Evolutionary conservation across 805 yeast genomes (phyloP).

Genomic region (Saccharomycopsis olivae): DNA sequence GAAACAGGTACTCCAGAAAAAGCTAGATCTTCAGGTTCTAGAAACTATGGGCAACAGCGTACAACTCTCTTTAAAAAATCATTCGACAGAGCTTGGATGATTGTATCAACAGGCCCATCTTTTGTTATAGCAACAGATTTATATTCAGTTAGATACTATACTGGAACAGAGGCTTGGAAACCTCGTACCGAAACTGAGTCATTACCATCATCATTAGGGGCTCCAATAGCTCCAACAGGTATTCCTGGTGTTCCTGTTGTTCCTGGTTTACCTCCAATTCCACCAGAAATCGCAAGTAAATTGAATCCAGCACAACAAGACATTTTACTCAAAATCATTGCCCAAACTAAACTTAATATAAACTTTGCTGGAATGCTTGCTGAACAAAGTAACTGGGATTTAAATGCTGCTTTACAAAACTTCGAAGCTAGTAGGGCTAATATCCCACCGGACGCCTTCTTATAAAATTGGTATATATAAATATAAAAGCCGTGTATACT

Average conservation of each 20-base stretch:
- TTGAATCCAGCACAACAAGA: constrained; percentile 49
- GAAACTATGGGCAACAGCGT: constrained; percentile 22
- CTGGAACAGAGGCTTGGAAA: constrained; percentile 49
- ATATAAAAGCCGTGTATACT: no score
- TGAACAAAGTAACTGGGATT: constrained; percentile 83
- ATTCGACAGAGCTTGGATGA: constrained; percentile 77
- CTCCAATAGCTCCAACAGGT: background rate
- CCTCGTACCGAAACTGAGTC: constrained; percentile 12
- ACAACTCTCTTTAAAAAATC: constrained; percentile 46
- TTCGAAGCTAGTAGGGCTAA: constrained; percentile 58
- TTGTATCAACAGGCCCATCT: constrained; percentile 58
- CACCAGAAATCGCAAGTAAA: constrained; percentile 43
- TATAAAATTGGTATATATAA: no score
- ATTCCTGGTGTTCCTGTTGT: constrained; percentile 18
- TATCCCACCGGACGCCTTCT: constrained; percentile 49
- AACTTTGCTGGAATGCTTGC: constrained; percentile 75
- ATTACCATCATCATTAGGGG: no score
- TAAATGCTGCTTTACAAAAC: constrained; percentile 53
- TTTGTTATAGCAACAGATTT: constrained; percentile 84
- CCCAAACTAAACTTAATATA: constrained; percentile 66
- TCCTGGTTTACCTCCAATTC: constrained; percentile 24
- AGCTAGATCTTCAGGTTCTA: constrained; percentile 19
- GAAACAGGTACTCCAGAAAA: constrained; percentile 51
- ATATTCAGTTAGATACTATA: constrained; percentile 52
- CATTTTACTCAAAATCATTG: constrained; percentile 50